A percentile compares a stretch with the other conserved stretches of the same genome.
phyloP scores from a whole-genome alignment of 106 monocot species.

The Dioscorea alata region DNA sequence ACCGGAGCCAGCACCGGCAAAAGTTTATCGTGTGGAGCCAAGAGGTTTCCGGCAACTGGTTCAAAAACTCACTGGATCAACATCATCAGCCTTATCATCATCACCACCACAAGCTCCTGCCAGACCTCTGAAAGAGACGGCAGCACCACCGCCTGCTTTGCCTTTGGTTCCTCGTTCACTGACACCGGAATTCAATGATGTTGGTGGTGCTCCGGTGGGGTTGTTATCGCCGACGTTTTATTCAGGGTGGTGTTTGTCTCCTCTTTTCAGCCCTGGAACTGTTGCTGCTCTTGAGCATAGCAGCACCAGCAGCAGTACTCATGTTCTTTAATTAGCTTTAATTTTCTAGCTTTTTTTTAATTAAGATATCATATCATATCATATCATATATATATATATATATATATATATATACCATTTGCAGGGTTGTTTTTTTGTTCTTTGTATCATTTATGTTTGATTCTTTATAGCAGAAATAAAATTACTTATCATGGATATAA shows the following conservation, averaged over 20 bases:
- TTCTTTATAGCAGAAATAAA: neutral
- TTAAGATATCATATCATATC: no score
- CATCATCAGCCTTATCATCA: neutral
- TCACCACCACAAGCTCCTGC: neutral
- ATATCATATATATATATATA: no score
- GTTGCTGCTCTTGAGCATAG: conserved; percentile 13
- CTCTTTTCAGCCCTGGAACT: conserved; percentile 33
- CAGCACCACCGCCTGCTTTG: conserved; percentile 3
- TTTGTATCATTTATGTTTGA: neutral
- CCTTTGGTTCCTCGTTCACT: neutral
- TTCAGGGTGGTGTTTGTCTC: conserved; percentile 14
- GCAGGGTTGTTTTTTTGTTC: neutral
- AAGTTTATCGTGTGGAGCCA: conserved; percentile 31
- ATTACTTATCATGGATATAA: neutral
- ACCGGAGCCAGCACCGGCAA: conserved; percentile 17
- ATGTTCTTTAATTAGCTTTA: neutral
- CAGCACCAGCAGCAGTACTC: conserved; percentile 3
- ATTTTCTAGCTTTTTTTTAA: neutral
- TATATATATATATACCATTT: neutral
- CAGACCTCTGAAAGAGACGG: conserved; percentile 10
- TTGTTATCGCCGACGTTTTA: conserved; percentile 3
- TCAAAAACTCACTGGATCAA: conserved; percentile 29
- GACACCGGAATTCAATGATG: neutral
- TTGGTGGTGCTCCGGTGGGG: neutral
- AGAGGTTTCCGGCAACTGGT: conserved; percentile 34